phyloP scores from a whole-genome alignment of 2,329 filamentous ascomycete genomes.

The Scorias spongiosa region DNA sequence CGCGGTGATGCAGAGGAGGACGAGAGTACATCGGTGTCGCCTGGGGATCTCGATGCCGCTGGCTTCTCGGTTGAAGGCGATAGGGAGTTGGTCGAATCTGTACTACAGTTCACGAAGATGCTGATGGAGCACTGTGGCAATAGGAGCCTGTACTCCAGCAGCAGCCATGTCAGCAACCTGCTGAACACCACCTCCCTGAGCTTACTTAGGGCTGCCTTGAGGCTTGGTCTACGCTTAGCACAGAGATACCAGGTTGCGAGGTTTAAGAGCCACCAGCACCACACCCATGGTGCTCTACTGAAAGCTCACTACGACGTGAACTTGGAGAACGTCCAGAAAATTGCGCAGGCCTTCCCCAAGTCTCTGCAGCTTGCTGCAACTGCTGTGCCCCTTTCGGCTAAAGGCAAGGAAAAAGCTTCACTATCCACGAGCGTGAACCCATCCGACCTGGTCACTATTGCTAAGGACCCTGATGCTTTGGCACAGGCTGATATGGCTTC shows the following conservation, averaged over 20 bases:
- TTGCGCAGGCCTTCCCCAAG: slow-evolving; percentile 32
- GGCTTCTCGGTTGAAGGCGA: slow-evolving; percentile 66
- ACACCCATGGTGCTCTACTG: slow-evolving; percentile 48
- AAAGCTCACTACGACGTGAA: slow-evolving; percentile 67
- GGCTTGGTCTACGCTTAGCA: slow-evolving; percentile 71
- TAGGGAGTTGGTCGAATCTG: slow-evolving; percentile 58
- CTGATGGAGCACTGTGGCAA: slow-evolving; percentile 93
- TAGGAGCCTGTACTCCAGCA: slow-evolving; percentile 89
- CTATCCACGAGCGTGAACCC: slow-evolving; percentile 49
- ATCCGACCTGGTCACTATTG: slow-evolving; percentile 69
- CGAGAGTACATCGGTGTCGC: not conserved
- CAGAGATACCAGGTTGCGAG: slow-evolving; percentile 85
- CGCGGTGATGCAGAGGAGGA: slow-evolving; percentile 39
- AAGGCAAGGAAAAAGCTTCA: slow-evolving; percentile 59
- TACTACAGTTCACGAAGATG: slow-evolving; percentile 74
- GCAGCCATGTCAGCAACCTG: slow-evolving; percentile 72
- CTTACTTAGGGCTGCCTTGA: slow-evolving; percentile 62
- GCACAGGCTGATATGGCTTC: slow-evolving; percentile 57
- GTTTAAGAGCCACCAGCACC: slow-evolving; percentile 48
- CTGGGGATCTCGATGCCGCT: slow-evolving; percentile 16
- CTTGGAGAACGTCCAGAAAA: slow-evolving; percentile 63
- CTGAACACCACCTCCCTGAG: slow-evolving; percentile 74
- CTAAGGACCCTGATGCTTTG: slow-evolving; percentile 41
- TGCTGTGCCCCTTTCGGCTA: slow-evolving; percentile 33
- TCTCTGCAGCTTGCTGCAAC: slow-evolving; percentile 12